These are phyloP conservation scores for Petrea volubilis DNA, from an alignment of 257 asterid species.

Conservation along the genomic window DNA sequence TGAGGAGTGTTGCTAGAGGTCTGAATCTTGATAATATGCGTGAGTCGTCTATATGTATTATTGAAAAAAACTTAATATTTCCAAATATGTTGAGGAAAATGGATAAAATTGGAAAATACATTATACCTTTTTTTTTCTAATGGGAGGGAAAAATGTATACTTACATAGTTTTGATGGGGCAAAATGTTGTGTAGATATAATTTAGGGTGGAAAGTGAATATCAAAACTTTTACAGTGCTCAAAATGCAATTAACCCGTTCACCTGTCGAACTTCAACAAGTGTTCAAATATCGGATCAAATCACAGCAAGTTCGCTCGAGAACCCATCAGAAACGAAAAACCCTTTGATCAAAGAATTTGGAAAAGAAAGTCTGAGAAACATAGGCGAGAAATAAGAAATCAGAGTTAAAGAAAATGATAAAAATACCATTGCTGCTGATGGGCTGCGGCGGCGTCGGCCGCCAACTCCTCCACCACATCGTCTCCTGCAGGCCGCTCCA, in stretches of 20 bases:
- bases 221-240: not conserved
- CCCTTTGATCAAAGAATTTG: not conserved
- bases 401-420: conserved; percentile 34
- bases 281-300: conserved; percentile 8
- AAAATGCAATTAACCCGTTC: not conserved
- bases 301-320: not conserved
- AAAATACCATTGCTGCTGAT: conserved; percentile 62
- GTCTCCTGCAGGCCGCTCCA: conserved; percentile 77
- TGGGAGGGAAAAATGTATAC: not conserved
- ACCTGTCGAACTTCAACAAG: not conserved
- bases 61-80: not conserved
- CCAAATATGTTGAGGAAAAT: not conserved
- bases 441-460: conserved; percentile 97
- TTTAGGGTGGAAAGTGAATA: not conserved
- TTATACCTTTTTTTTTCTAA: not conserved
- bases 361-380: not conserved
- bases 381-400: not conserved
- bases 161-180: not conserved
- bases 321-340: not conserved
- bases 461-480: conserved; percentile 86
- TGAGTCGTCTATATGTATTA: not conserved
- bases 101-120: not conserved
- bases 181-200: not conserved
- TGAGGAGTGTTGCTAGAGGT: no score
- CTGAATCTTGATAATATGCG: no score